These are phyloP conservation scores for Leishmania major DNA, from an alignment of 208 protist species.

Conservation along the genomic window DNA sequence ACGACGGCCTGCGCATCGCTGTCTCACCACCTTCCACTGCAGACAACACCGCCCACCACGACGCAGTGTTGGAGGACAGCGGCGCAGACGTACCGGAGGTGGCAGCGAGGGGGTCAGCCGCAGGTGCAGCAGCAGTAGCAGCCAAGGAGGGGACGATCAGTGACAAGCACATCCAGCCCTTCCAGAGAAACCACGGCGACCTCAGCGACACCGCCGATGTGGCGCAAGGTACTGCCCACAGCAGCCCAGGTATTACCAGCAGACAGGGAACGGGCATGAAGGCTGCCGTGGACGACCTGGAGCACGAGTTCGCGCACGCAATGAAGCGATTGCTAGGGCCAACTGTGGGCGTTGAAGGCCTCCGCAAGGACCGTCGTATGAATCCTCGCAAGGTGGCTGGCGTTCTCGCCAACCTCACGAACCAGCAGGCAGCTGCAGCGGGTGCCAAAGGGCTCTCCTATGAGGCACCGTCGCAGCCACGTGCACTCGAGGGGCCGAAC, in stretches of 20 bases:
- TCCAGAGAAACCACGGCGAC: not conserved
- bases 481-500: conserved; percentile 36
- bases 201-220: not conserved
- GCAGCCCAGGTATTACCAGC: not conserved
- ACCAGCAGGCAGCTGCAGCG: conserved; percentile 13
- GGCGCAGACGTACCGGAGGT: not conserved
- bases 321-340: conserved; percentile 43
- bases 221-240: not conserved
- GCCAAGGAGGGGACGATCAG: not conserved
- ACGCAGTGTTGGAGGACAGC: not conserved
- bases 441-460: not conserved
- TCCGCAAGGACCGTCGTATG: conserved; percentile 71
- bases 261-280: not conserved
- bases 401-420: conserved; percentile 43
- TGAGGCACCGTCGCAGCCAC: not conserved
- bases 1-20: not conserved
- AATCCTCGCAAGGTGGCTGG: conserved; percentile 58
- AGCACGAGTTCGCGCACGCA: conserved; percentile 27
- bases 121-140: not conserved
- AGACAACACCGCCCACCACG: conserved; percentile 24
- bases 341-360: conserved; percentile 39
- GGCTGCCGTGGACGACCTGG: conserved; percentile 8
- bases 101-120: not conserved
- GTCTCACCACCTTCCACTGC: conserved; percentile 20
- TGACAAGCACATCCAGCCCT: not conserved